A percentile compares a stretch with the other conserved stretches of the same genome.
These are phyloP conservation scores for Arctium minus DNA, from an alignment of 129 eudicot genomes.

Conservation along the genomic window DNA sequence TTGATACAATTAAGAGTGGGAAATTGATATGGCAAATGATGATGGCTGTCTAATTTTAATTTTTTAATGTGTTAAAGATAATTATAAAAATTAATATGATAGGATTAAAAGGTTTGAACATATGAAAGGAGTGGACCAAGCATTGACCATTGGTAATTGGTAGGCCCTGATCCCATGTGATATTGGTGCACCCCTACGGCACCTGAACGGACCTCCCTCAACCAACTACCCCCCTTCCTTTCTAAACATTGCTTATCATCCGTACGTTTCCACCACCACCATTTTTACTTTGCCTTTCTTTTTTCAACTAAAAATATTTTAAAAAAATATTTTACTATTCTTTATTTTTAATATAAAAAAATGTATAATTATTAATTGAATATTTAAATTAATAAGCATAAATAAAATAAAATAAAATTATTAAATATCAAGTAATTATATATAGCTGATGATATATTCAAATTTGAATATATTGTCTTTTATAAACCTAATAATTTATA, in stretches of 20 bases:
- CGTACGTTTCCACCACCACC: constrained; percentile 30
- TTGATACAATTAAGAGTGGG: background rate
- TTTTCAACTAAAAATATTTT: background rate
- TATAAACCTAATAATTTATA: no score
- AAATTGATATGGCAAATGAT: background rate
- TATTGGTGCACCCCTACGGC: constrained; percentile 10
- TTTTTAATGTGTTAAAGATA: background rate
- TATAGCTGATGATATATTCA: background rate
- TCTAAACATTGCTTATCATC: constrained; percentile 26
- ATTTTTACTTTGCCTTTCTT: background rate
- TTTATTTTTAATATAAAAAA: background rate
- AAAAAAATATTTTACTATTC: background rate
- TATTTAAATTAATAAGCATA: background rate
- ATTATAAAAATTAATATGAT: background rate
- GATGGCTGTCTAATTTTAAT: background rate
- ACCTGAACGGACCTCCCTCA: background rate
- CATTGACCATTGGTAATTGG: constrained; percentile 11
- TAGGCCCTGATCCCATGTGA: constrained; percentile 29
- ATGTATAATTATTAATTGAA: background rate
- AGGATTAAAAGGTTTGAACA: background rate
- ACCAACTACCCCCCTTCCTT: background rate
- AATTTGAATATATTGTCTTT: background rate
- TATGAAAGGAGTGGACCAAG: background rate
- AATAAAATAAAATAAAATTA: no score
- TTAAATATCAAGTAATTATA: background rate